Evolutionary conservation across 441 rosid genomes (phyloP).

Genomic region (Pelargonium myrrhifolium): DNA sequence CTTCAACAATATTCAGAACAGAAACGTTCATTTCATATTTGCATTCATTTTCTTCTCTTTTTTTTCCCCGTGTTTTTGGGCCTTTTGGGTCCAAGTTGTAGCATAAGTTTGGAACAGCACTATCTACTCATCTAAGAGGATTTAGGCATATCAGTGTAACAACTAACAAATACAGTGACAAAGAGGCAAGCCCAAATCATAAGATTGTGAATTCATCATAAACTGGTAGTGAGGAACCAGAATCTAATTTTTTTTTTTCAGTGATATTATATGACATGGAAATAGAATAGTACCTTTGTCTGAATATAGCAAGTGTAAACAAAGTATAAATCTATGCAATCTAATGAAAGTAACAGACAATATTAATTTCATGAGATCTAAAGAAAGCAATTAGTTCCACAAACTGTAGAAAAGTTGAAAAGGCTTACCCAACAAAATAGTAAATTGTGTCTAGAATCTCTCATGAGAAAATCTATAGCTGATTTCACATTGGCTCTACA

Average conservation of each 20-base stretch:
- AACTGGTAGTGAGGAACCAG: neutral
- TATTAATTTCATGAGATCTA: neutral
- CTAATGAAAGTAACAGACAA: neutral
- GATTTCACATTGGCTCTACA: constrained; percentile 30
- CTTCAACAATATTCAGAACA: neutral
- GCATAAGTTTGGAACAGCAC: neutral
- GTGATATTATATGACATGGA: neutral
- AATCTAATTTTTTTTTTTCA: neutral
- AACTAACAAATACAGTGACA: neutral
- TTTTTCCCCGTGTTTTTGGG: neutral
- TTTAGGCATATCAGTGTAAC: neutral
- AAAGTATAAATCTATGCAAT: too few relatives aligned
- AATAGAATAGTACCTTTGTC: too few relatives aligned
- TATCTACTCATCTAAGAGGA: neutral
- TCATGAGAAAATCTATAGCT: constrained; percentile 24
- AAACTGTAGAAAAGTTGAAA: neutral
- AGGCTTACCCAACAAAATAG: constrained; percentile 38
- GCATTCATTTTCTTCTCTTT: neutral
- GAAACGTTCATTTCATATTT: neutral
- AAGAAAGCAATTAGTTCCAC: neutral
- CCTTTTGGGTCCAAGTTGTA: constrained; percentile 1
- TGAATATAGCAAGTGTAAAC: too few relatives aligned
- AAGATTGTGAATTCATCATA: neutral
- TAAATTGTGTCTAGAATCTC: constrained; percentile 16
- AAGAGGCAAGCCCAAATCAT: neutral